Evolutionary conservation across 306 rosid species (phyloP).

Genomic region (Pterocarpus macrocarpus): DNA sequence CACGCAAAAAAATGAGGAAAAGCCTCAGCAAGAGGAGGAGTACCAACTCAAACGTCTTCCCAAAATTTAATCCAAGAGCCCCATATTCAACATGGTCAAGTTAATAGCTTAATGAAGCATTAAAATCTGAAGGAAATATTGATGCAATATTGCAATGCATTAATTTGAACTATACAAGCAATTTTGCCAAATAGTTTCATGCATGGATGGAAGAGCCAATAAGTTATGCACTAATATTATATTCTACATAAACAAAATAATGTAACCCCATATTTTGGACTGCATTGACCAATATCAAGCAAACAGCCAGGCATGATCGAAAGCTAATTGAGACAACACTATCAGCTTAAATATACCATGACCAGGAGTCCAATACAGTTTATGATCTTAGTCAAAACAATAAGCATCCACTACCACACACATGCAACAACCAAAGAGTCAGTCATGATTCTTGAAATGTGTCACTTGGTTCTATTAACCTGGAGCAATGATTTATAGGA

Average conservation of each 20-base stretch:
- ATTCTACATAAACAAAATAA: background rate
- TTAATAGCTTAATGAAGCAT: constrained; percentile 41
- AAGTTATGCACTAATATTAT: constrained; percentile 20
- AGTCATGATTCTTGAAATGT: constrained; percentile 15
- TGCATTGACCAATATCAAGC: constrained; percentile 17
- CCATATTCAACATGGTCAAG: no score
- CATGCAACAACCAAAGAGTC: constrained; percentile 31
- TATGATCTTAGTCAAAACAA: constrained; percentile 27
- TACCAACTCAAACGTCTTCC: no score
- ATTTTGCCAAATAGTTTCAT: background rate
- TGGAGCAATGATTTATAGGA: constrained; percentile 26
- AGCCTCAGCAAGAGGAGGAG: no score
- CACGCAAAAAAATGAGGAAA: no score
- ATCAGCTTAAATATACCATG: constrained; percentile 22
- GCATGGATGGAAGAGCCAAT: constrained; percentile 16
- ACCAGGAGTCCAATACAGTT: background rate
- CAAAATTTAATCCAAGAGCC: no score
- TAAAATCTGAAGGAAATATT: constrained; percentile 39
- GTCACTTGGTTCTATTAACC: constrained; percentile 9
- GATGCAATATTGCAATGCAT: background rate
- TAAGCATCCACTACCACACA: constrained; percentile 26
- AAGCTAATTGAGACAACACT: constrained; percentile 33
- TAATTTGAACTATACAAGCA: background rate
- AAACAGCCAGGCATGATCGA: constrained; percentile 15
- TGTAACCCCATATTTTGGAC: constrained; percentile 11